Evolutionary conservation across 805 yeast species (phyloP).

Genomic region (Zygotorulaspora florentina): DNA sequence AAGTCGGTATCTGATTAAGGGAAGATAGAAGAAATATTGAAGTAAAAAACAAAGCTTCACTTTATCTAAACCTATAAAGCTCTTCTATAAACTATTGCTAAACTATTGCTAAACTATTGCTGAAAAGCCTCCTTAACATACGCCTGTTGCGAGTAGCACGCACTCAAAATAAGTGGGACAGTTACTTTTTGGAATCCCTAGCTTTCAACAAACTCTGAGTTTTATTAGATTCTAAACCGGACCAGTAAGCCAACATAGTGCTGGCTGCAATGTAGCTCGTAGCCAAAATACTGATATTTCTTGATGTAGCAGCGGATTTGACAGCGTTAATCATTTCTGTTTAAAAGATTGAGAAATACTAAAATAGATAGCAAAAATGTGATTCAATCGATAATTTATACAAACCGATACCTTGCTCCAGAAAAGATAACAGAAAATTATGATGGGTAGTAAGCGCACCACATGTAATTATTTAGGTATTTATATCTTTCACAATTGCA

Average conservation of each 20-base stretch:
- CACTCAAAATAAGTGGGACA: neutral
- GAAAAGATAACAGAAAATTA: no score
- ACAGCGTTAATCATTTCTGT: slow-evolving; percentile 18
- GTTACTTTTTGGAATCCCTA: slow-evolving; percentile 10
- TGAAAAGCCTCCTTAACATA: slow-evolving; percentile 30
- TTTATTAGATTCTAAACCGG: slow-evolving; percentile 17
- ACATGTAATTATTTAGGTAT: no score
- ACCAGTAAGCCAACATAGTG: slow-evolving; percentile 18
- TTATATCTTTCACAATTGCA: no score
- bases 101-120: slow-evolving; percentile 61
- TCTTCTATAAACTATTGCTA: slow-evolving; percentile 42
- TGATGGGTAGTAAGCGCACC: no score
- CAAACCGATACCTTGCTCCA: no score
- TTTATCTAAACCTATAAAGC: no score
- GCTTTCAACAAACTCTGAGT: slow-evolving; percentile 15
- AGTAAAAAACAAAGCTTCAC: no score
- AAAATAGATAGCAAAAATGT: neutral
- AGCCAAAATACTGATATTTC: slow-evolving; percentile 16
- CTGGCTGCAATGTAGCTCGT: slow-evolving; percentile 17
- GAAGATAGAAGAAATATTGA: no score
- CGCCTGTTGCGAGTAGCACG: neutral
- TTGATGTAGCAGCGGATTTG: slow-evolving; percentile 18
- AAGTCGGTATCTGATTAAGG: no score
- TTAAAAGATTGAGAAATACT: neutral
- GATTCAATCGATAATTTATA: no score